Percentiles rank a stretch among this genome's conserved stretches.
These are phyloP conservation scores for Daldinia bambusicola DNA, from an alignment of 495 filamentous ascomycete species.

Conservation along the genomic window DNA sequence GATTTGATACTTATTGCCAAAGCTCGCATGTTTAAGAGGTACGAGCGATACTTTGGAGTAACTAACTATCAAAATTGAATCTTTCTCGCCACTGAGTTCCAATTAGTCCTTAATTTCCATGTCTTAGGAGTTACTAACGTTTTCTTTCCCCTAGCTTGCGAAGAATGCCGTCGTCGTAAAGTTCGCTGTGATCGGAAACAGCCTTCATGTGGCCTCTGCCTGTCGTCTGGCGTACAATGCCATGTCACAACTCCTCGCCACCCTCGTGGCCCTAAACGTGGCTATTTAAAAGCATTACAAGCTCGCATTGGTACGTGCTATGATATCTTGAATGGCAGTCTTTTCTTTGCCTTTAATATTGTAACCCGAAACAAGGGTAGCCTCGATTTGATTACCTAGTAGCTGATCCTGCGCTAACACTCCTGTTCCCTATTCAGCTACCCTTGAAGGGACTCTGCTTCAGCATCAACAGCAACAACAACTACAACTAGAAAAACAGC, in stretches of 20 bases:
- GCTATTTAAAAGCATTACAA: conserved; percentile 42
- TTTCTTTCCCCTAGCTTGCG: conserved; percentile 24
- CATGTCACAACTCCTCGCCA: conserved; percentile 41
- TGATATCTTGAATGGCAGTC: not conserved
- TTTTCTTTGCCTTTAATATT: too few species aligned
- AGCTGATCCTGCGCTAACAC: conserved; percentile 11
- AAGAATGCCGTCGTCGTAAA: conserved; percentile 45
- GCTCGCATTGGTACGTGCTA: conserved; percentile 37
- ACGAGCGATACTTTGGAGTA: too few species aligned
- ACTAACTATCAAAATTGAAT: too few species aligned
- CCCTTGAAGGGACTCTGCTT: conserved; percentile 38
- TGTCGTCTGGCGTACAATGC: conserved; percentile 38
- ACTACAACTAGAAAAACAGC: too few species aligned
- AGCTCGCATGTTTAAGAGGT: conserved; percentile 8
- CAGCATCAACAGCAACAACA: conserved; percentile 39
- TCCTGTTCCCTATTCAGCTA: conserved; percentile 19
- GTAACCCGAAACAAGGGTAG: not conserved
- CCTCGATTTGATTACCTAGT: not conserved
- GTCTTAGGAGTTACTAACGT: conserved; percentile 4
- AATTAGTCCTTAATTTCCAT: too few species aligned
- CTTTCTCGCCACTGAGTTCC: too few species aligned
- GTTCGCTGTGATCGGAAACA: conserved; percentile 42
- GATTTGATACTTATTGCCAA: conserved; percentile 21
- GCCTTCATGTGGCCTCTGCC: conserved; percentile 39
- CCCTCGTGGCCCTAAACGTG: conserved; percentile 40